A percentile compares a stretch with the other conserved stretches of the same genome.
These are phyloP conservation scores for Plantago major DNA, from an alignment of 257 asterid genomes.

Conservation along the genomic window DNA sequence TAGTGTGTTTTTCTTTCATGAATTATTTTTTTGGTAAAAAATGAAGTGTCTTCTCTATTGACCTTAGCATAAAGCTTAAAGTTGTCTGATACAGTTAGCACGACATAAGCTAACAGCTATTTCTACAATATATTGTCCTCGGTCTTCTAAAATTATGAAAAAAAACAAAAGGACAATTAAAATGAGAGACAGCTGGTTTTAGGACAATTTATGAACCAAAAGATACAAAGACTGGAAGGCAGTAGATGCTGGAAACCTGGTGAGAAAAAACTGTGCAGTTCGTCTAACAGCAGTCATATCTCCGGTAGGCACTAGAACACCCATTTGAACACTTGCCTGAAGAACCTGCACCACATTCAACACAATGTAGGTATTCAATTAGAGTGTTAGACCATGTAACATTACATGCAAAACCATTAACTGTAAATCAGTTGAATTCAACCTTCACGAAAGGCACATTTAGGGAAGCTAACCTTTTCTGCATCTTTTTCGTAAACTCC, in stretches of 20 bases:
- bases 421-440: neutral
- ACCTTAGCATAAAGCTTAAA: too few species aligned
- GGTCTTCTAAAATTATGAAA: neutral
- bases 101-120: too few species aligned
- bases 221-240: too few species aligned
- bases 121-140: too few species aligned
- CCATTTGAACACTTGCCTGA: constrained; percentile 91
- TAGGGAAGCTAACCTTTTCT: constrained; percentile 50
- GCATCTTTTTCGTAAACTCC: constrained; percentile 95
- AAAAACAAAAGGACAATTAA: too few species aligned
- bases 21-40: too few species aligned
- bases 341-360: constrained; percentile 50
- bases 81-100: too few species aligned
- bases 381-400: neutral
- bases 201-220: too few species aligned
- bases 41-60: too few species aligned
- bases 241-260: constrained; percentile 40
- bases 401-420: neutral
- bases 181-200: too few species aligned
- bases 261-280: constrained; percentile 87
- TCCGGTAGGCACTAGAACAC: constrained; percentile 88
- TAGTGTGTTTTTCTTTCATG: too few species aligned
- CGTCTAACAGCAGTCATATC: constrained; percentile 92
- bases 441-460: neutral
- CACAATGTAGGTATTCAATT: constrained; percentile 1